Base-by-base conservation (phyloP, 1,284 basidiomycete genomes). In the Cryptococcus wingfieldii region DNA sequence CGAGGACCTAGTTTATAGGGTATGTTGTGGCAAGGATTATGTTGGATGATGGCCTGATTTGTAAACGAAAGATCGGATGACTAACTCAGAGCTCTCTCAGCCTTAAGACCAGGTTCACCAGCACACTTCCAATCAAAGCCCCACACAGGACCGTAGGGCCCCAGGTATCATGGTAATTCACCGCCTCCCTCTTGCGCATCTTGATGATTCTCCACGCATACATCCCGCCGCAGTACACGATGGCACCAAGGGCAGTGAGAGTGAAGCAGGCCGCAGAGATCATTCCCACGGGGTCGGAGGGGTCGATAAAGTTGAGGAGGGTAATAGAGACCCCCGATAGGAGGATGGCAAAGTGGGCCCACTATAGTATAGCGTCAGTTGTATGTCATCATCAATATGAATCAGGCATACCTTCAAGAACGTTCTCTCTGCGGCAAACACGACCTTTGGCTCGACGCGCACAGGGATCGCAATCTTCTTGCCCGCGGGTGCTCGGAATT, bases 391-490 rank as follows among this genome's bases (percentile, higher is more conserved):
- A 45, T 19, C 41, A 45, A 51, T 25, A 9, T 19, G 31, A n/a
- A 46, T 42, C 13, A 4, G 31, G 58, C 64, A 55, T 47, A 70
- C 70, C 62, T 87, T 90, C 50, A 77, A 61, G 68, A 78, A 78
- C 1, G 76, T 78, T 38, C 76, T 63, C 86, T 93, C 95, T 47
- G 90, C 89, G 3, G 95, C 95, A 74, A 98, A 98, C 72, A 96
- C 96, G 44, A 77, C 74, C 79, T 98, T 98, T 38, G 95, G 95
- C 78, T 98, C 95, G 55, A 98, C 84, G 51, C 95, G 84, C 37
- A 98, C 87, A 38, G 95, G 94, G 1, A 98, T 84, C 1, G 91
- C 84, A 57, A 98, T 93, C 62, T 84, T 83, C 80, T 97, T 98
- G 18, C 95, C 95, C 46, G 83, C 79, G 1, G 89, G 87, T 2